Evolutionary conservation across 371 early-diverging fungal genomes (phyloP).

Genomic region (Actinomucor elegans): DNA sequence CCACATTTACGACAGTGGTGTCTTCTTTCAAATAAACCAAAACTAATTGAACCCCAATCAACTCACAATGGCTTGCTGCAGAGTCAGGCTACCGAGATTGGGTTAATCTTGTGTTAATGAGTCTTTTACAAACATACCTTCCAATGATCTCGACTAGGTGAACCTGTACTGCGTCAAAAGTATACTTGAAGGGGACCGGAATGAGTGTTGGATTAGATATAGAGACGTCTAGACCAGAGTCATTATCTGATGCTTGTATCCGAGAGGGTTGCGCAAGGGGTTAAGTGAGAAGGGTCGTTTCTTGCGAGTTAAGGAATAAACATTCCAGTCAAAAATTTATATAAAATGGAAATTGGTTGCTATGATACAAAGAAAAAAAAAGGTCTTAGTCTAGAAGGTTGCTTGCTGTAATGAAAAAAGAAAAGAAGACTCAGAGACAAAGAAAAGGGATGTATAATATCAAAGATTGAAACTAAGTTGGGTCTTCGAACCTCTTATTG

Average conservation of each 20-base stretch:
- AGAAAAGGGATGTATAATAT: background rate
- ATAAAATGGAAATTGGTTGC: background rate
- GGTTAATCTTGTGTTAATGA: background rate
- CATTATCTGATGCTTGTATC: constrained; percentile 23
- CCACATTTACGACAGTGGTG: constrained; percentile 57
- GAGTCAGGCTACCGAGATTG: background rate
- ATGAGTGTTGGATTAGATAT: constrained; percentile 8
- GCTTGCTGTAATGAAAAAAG: too few relatives aligned
- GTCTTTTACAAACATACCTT: constrained; percentile 28
- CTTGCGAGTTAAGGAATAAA: constrained; percentile 60
- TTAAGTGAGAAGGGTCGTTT: constrained; percentile 59
- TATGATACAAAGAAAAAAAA: background rate
- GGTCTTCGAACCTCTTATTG: too few relatives aligned
- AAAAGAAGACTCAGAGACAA: background rate
- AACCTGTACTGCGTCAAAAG: constrained; percentile 35
- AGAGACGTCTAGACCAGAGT: constrained; percentile 21
- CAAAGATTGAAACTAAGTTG: too few relatives aligned
- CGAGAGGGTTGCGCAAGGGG: constrained; percentile 42
- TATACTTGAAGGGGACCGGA: constrained; percentile 7
- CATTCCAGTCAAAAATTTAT: constrained; percentile 47
- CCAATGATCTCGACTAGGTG: constrained; percentile 48
- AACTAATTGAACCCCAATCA: constrained; percentile 24
- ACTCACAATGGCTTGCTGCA: constrained; percentile 38
- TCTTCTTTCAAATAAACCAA: constrained; percentile 50
- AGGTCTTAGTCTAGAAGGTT: too few relatives aligned